A percentile compares a stretch with the other conserved stretches of the same genome.
These are phyloP conservation scores for Coniochaeta sp. DNA, from an alignment of 2,329 filamentous ascomycete genomes.

Conservation along the genomic window DNA sequence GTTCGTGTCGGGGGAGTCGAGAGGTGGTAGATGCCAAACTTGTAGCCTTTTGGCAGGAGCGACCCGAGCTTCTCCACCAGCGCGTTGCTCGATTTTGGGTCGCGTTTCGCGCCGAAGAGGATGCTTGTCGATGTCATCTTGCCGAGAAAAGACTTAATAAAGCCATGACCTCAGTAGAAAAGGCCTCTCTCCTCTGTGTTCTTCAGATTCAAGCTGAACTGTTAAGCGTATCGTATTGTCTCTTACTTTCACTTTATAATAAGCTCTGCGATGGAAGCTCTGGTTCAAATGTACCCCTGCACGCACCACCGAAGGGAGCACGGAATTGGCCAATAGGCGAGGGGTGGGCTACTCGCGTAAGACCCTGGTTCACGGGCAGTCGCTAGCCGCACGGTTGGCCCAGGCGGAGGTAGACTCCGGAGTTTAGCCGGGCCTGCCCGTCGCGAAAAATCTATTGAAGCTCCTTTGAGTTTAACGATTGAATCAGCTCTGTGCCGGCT, in stretches of 20 bases:
- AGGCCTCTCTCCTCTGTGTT: background rate
- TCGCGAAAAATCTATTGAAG: slow-evolving; percentile 7
- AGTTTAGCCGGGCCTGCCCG: background rate
- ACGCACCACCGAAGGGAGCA: background rate
- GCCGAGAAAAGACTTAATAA: background rate
- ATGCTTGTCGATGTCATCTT: background rate
- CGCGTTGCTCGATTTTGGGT: slow-evolving; percentile 2
- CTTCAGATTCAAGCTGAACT: too few relatives aligned
- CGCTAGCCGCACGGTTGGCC: background rate
- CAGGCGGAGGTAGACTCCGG: background rate
- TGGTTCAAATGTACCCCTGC: background rate
- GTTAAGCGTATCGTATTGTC: too few relatives aligned
- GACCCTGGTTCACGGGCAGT: background rate
- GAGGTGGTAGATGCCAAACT: slow-evolving; percentile 73
- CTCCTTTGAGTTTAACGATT: background rate
- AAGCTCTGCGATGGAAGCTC: background rate
- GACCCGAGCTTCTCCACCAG: slow-evolving; percentile 34
- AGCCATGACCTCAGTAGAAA: background rate
- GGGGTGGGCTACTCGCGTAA: background rate
- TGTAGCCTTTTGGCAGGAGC: slow-evolving; percentile 44
- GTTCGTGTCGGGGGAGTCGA: slow-evolving; percentile 74
- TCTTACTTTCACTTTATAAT: too few relatives aligned
- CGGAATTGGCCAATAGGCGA: background rate
- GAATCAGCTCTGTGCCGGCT: slow-evolving; percentile 2
- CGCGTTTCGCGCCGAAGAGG: background rate